A percentile compares a stretch with the other conserved stretches of the same genome.
Conservation (phyloP, 139 green algal genomes). For the Tetradesmus lagerheimii region DNA sequence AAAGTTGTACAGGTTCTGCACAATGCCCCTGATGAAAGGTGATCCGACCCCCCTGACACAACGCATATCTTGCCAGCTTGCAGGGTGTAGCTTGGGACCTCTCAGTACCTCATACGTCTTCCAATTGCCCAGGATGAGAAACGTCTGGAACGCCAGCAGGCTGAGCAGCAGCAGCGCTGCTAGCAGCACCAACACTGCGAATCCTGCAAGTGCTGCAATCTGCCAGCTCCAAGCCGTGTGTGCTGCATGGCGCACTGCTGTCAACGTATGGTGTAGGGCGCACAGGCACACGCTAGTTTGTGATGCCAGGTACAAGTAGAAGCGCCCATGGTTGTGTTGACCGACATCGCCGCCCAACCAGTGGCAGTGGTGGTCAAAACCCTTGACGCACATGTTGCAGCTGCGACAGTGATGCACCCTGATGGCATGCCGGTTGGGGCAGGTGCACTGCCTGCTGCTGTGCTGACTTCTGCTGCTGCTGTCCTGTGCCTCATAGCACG, state of each 20-base stretch:
- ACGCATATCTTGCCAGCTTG: not conserved
- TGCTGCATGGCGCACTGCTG: slow-evolving; percentile 20
- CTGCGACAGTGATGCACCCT: slow-evolving; percentile 6
- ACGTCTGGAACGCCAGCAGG: slow-evolving; percentile 43
- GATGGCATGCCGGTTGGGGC: not conserved
- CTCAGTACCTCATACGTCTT: slow-evolving; percentile 33
- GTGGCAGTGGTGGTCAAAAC: slow-evolving; percentile 45
- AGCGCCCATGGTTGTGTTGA: slow-evolving; percentile 24
- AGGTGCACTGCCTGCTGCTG: not conserved
- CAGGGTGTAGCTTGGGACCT: not conserved
- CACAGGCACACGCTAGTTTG: slow-evolving; percentile 23
- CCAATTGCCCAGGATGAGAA: slow-evolving; percentile 13
- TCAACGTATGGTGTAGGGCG: slow-evolving; percentile 20
- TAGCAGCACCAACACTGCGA: not conserved
- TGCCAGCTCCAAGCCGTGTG: slow-evolving; percentile 11
- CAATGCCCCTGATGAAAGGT: not conserved
- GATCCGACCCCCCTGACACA: not conserved
- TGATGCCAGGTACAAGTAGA: slow-evolving; percentile 36
- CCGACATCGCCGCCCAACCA: slow-evolving; percentile 35
- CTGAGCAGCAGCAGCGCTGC: not conserved
- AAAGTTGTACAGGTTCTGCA: slow-evolving; percentile 21
- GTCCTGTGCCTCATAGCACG: not conserved
- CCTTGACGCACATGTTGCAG: slow-evolving; percentile 23
- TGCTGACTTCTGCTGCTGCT: not conserved
- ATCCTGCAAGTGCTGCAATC: not conserved